Base-by-base conservation (phyloP, 768 basidiomycete species). In the Auricularia heimuer region DNA sequence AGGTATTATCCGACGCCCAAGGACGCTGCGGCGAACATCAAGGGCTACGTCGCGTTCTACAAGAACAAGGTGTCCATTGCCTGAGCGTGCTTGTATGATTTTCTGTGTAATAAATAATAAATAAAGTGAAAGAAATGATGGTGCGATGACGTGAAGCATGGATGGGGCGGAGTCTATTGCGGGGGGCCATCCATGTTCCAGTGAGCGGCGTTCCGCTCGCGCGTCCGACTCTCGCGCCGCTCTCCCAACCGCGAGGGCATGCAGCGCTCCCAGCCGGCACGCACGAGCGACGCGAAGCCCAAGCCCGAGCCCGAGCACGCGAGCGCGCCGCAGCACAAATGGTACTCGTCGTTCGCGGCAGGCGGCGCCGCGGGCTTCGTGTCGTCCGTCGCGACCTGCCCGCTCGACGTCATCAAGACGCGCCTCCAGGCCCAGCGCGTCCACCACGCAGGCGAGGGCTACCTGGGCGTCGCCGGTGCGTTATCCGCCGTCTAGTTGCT, bases 401-500 rank as follows among this genome's bases (percentile, higher is more conserved):
- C 97, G 11, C 82, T 99, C 61, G 97, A 99, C 76, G 96, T 99
- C 64, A 82, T 99, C 76, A 99, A 98, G 81, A 99, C 97, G 3
- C 92, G 92, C 69, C 77, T 99, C 62, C 97, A 99, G 77, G 97
- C 97, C n/a, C 94, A 97, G 75, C 83, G 86, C 61, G 80, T 82
- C 18, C 75, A 87, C 33, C 81, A 79, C 39, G 89, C 90, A 33
- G 84, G 90, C 68, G 77, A 79, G 66, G 86, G 83, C 18, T 96
- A 96, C 75, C 77, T 87, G 69, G 91, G 93, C 39, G 84, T 94
- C 54, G 67, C 83, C 65, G 89, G 92, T 91, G 70, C 64, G 85
- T 78, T 61, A 33, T 33, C 29, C 24, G 29, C 29, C 42, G 16
- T 36, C 62, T 62, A 63, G 64, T 33, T 54, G 58, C 63, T 29